phyloP scores from a whole-genome alignment of 768 basidiomycete genomes.

The Coprinopsis marcescibilis region DNA sequence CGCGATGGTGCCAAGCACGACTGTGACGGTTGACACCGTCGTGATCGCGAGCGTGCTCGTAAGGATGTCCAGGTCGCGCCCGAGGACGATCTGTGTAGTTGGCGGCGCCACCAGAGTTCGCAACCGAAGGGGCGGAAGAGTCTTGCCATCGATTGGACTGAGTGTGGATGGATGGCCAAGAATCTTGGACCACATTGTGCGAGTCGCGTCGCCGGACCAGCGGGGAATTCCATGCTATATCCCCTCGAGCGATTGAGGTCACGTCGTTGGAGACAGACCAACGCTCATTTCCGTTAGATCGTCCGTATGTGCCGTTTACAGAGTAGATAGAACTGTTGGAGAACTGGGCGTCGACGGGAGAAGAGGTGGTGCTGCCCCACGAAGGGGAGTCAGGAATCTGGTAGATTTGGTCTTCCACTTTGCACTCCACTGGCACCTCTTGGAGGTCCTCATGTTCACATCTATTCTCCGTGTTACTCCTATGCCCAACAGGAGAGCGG shows the following conservation, averaged over 20 bases:
- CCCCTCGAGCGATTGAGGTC: constrained; percentile 23
- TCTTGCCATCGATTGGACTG: constrained; percentile 37
- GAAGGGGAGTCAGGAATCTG: constrained; percentile 35
- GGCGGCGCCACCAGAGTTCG: constrained; percentile 1
- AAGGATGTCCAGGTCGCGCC: constrained; percentile 31
- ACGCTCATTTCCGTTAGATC: constrained; percentile 24
- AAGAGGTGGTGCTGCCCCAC: constrained; percentile 24
- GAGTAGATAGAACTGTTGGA: constrained; percentile 27
- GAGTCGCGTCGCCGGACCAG: constrained; percentile 28
- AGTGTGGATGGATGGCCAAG: constrained; percentile 32
- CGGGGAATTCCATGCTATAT: constrained; percentile 15
- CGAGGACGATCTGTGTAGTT: constrained; percentile 32
- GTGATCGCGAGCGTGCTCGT: constrained; percentile 29
- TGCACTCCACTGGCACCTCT: constrained; percentile 33
- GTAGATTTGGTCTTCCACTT: constrained; percentile 42
- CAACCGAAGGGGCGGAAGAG: neutral
- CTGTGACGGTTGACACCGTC: constrained; percentile 21
- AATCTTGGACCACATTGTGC: constrained; percentile 23
- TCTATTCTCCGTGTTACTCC: constrained; percentile 17
- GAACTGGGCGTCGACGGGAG: constrained; percentile 32
- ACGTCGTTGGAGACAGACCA: constrained; percentile 26
- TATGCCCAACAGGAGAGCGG: constrained; percentile 8
- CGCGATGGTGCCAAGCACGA: constrained; percentile 30
- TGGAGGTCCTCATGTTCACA: constrained; percentile 43
- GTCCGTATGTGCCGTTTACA: constrained; percentile 10